Conservation (phyloP, 1,284 basidiomycete genomes). For the Wallemia mellicola region DNA sequence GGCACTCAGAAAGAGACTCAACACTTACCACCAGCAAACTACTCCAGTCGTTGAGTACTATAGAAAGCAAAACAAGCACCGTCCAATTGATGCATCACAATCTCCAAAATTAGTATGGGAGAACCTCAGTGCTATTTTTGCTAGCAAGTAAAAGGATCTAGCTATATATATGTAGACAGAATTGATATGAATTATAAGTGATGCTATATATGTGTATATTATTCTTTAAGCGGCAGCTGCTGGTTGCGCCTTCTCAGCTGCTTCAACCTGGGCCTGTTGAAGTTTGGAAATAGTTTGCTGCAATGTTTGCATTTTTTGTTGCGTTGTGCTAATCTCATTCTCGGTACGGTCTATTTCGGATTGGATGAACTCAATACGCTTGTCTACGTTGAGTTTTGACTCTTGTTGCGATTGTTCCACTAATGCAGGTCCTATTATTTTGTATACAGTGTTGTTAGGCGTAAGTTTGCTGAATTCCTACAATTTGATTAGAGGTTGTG, state of each 20-base stretch:
- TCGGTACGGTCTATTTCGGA: constrained; percentile 28
- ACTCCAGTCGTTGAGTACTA: constrained; percentile 94
- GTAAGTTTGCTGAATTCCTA: constrained; percentile 61
- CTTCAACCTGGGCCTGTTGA: neutral
- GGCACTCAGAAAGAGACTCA: constrained; percentile 63
- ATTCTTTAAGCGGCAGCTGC: neutral
- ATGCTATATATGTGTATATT: neutral
- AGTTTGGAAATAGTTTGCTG: neutral
- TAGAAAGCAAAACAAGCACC: constrained; percentile 62
- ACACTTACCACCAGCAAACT: constrained; percentile 69
- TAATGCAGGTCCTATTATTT: constrained; percentile 69
- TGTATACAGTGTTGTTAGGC: constrained; percentile 55
- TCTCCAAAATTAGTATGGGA: constrained; percentile 74
- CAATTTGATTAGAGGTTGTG: neutral
- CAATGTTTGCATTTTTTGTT: neutral
- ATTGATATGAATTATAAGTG: neutral
- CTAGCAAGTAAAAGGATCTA: neutral
- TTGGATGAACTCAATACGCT: constrained; percentile 65
- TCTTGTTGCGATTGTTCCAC: constrained; percentile 68
- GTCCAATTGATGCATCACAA: constrained; percentile 73
- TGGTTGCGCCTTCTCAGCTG: neutral
- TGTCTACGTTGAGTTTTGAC: constrained; percentile 67
- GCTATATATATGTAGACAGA: neutral
- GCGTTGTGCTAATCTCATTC: neutral
- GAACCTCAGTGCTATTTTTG: constrained; percentile 24